Evolutionary conservation across 108 stramenopile genomes (phyloP), one percentile per base, ranked within the genome.

Genomic region (Skeletonema costatum): DNA sequence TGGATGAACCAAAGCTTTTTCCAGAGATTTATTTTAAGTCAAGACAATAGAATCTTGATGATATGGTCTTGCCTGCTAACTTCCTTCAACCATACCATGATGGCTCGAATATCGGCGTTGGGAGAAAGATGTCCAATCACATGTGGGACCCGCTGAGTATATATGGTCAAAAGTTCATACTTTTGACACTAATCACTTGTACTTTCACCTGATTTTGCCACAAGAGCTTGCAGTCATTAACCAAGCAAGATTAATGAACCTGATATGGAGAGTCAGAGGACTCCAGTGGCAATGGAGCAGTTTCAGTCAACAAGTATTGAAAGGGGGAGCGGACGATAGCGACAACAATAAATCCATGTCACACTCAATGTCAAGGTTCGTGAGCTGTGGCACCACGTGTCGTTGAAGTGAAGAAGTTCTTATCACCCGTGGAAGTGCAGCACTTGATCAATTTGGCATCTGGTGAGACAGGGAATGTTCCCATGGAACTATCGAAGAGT

Each of bases 91-190:
- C 86, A 19, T 81, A 51, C 63, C 63, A 71, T 17, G 12, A 66
- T 60, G 33, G 35, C 33, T 14, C n/a, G 1, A 51, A 59, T 16
- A 16, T n/a, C 32, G 12, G 25, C 36, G 10, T n/a, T 19, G 17
- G 69, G 69, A 56, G 19, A 50, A 30, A 53, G 88, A n/a, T 85
- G 16, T 41, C 83, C n/a, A 82, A 89, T 67, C 70, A 73, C 68
- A 87, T 93, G 89, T 89, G 86, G 78, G n/a, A n/a, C 46, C 41
- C 11, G 90, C 92, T 10, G 71, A 85, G 3, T 89, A 86, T 73
- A 82, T 95, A n/a, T 76, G 90, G 90, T 10, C 91, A 92, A 81
- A 92, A 81, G 68, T 62, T 35, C 91, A 95, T 60, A 19, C 25
- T 12, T 39, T 85, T 33, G 50, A 59, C 1, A 82, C 83, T 1